phyloP scores from a whole-genome alignment of 1,284 basidiomycete species.

The Leccinum subrobustum region DNA sequence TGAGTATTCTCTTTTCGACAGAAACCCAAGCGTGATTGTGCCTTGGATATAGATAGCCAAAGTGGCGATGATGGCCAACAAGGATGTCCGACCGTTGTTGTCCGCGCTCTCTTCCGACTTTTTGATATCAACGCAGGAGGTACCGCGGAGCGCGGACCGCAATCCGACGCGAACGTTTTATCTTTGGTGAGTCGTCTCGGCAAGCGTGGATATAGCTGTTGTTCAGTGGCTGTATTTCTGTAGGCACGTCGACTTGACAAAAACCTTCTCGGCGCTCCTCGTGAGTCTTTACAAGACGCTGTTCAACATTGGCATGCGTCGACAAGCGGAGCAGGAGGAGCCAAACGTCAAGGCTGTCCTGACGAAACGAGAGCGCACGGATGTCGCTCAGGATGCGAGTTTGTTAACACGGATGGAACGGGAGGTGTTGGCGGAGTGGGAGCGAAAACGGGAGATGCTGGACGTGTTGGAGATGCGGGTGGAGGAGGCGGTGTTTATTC shows the following conservation, averaged over 20 bases:
- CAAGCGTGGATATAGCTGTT: background rate
- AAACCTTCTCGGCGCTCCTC: slow-evolving; percentile 77
- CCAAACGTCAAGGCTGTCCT: slow-evolving; percentile 66
- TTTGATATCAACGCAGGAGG: slow-evolving; percentile 86
- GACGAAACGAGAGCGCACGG: slow-evolving; percentile 77
- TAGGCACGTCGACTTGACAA: slow-evolving; percentile 82
- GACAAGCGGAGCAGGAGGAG: slow-evolving; percentile 69
- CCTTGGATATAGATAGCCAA: slow-evolving; percentile 75
- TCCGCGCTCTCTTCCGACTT: slow-evolving; percentile 78
- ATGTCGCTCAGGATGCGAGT: slow-evolving; percentile 72
- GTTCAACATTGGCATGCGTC: slow-evolving; percentile 76
- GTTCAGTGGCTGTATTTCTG: background rate
- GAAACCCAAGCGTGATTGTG: background rate
- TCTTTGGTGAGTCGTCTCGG: slow-evolving; percentile 64
- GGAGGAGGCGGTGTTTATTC: slow-evolving; percentile 82
- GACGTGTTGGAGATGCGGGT: slow-evolving; percentile 76
- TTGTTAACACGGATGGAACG: slow-evolving; percentile 71
- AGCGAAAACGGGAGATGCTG: slow-evolving; percentile 68
- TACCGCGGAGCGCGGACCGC: slow-evolving; percentile 84
- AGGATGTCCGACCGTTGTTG: slow-evolving; percentile 82
- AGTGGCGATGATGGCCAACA: slow-evolving; percentile 87
- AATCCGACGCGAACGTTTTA: slow-evolving; percentile 85
- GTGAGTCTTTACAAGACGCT: slow-evolving; percentile 83
- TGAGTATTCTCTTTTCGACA: background rate
- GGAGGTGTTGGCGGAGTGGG: slow-evolving; percentile 65